Conservation (phyloP, 2,329 filamentous ascomycete species). For the Cladosporium phlei region DNA sequence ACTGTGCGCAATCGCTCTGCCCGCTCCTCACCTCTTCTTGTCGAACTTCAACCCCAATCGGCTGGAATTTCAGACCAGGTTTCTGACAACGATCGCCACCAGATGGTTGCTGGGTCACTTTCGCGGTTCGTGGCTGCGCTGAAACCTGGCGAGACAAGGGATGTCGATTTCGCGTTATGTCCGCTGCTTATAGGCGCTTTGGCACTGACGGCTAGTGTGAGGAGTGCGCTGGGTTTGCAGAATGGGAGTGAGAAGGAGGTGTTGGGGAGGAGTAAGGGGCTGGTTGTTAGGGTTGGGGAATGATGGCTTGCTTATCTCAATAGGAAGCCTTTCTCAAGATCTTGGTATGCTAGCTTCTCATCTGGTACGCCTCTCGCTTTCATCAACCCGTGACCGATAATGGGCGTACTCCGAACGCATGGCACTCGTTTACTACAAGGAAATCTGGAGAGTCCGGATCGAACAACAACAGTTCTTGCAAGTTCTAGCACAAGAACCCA, state of each 20-base stretch:
- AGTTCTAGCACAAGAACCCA: no score
- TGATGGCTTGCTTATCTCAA: not conserved
- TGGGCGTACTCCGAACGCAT: no score
- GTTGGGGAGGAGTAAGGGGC: slow-evolving; percentile 1
- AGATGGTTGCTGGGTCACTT: slow-evolving; percentile 20
- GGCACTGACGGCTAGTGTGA: slow-evolving; percentile 13
- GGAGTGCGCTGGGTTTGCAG: not conserved
- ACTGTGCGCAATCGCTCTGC: slow-evolving; percentile 14
- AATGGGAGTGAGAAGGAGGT: not conserved
- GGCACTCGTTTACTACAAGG: no score
- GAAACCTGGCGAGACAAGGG: slow-evolving; percentile 11
- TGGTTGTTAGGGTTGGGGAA: not conserved
- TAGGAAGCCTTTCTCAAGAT: no score
- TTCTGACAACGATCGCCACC: slow-evolving; percentile 15
- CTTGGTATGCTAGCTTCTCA: no score
- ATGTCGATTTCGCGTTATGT: slow-evolving; percentile 22
- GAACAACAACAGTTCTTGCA: no score
- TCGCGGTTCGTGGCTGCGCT: slow-evolving; percentile 18
- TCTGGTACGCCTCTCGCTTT: no score
- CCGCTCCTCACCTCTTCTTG: slow-evolving; percentile 14
- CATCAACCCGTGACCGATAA: no score
- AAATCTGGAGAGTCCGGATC: no score
- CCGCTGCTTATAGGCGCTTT: slow-evolving; percentile 20
- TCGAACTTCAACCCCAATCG: slow-evolving; percentile 11
- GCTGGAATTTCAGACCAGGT: slow-evolving; percentile 1